phyloP scores from a whole-genome alignment of 2,329 filamentous ascomycete species.

The Neurospora sp. region DNA sequence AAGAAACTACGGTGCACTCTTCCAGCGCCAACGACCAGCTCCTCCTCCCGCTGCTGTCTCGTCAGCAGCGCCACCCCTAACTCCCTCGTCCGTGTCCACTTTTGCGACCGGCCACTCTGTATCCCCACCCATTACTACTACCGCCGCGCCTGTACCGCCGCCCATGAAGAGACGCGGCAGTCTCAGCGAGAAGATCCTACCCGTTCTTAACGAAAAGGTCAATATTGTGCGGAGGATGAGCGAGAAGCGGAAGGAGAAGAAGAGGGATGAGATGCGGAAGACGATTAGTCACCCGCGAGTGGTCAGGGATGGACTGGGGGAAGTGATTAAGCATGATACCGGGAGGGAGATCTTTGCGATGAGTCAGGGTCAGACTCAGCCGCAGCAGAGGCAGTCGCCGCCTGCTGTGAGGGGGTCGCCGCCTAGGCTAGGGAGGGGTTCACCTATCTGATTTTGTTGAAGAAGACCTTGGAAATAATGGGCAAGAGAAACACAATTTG shows the following conservation, averaged over 20 bases:
- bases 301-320: slow-evolving; percentile 48
- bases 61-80: not conserved
- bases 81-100: not conserved
- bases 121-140: not conserved
- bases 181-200: slow-evolving; percentile 19
- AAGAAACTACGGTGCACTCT: slow-evolving; percentile 3
- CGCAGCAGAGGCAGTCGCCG: slow-evolving; percentile 6
- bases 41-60: not conserved
- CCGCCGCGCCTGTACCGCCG: not conserved
- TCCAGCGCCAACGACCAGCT: not conserved
- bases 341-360: slow-evolving; percentile 24
- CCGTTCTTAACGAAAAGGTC: slow-evolving; percentile 35
- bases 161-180: not conserved
- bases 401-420: not conserved
- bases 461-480: not conserved
- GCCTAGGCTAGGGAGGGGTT: not conserved
- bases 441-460: not conserved
- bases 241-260: slow-evolving; percentile 49
- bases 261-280: slow-evolving; percentile 46
- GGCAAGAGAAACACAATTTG: not conserved
- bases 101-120: not conserved
- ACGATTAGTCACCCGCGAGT: slow-evolving; percentile 52
- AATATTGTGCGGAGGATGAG: slow-evolving; percentile 46
- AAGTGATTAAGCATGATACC: slow-evolving; percentile 40
- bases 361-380: slow-evolving; percentile 4